Evolutionary conservation across 352 stramenopile genomes (phyloP), one percentile per base, ranked within the genome.

Genomic region (Phytophthora palmivora): DNA sequence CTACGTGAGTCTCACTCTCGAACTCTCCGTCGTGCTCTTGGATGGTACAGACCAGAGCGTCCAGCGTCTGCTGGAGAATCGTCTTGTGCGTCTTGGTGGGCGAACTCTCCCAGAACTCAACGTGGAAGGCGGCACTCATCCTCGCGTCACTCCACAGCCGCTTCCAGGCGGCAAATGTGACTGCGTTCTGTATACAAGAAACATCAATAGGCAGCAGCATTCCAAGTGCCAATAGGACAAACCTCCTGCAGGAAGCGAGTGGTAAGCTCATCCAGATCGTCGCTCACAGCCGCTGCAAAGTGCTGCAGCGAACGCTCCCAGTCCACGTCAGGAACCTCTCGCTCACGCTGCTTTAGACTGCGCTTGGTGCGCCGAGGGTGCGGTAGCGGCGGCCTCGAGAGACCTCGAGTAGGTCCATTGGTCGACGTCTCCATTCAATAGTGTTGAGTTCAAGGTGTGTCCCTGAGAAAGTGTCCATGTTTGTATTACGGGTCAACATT

Each of bases 41-140:
- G 22, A 87, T 65, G 41, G 66, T 79, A 30, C 45, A 28, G 24
- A 88, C 58, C n/a, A 88, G 49, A 16, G 66, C 54, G 39, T 83
- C 78, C 8, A 92, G 60, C 6, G 77, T 54, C 45, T 77, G 70
- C 38, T 90, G 82, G 32, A 92, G 60, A 15, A 90, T 72, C 2
- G 70, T 72, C 47, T 85, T 83, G 64, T 92, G 83, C 4, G 61
- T 83, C 16, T 60, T 63, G 0, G 77, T 76, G 4, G 83, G 76
- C 12, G 75, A 82, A 43, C 83, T 92, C 48, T 90, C 76, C 70
- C 79, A 88, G 54, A 90, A 92, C 64, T 92, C 83, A n/a, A 90
- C 79, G 46, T 89, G 83, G 63, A 89, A 88, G 50, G 78, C 52
- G 2, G 77, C 67, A 53, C 81, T 89, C 68, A 90, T 75, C 12